Base-by-base conservation (phyloP, 164 flowering plant genomes). In the Akebia trifoliata region DNA sequence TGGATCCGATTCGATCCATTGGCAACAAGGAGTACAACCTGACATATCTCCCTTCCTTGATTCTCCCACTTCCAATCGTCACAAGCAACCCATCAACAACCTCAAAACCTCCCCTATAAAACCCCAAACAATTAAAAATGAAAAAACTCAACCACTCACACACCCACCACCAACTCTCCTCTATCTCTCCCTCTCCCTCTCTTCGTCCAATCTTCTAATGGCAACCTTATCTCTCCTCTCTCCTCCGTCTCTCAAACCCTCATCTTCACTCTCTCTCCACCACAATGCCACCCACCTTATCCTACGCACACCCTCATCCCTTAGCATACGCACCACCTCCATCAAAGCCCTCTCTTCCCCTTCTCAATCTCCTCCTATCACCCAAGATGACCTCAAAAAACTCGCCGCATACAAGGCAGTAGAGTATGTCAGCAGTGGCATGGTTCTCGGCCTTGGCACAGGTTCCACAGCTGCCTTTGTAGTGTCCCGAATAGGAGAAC, bases 401-500 rank as follows among this genome's bases (percentile, higher is more conserved):
- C 78, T 85, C 62, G 93, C 96, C 22, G 96, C 96, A 42, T 82
- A 82, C 55, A 82, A 86, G 56, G 96, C 93, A 50, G 96, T 88
- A 6, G 93, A 81, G 18, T 76, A 78, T 25, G 90, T 88, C 48
- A 62, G 67, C 50, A 68, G 76, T 72, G 96, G 96, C 47, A 88
- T 88, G 96, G 84, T 84, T 47, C 83, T 88, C 36, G 95, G 95
- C 54, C 85, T 87, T 51, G 93, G 96, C 28, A 88, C 93, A 11
- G 96, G 96, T 54, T 86, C 93, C 69, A 88, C 96, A 22, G 96
- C 96, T 57, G 90, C 93, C 42, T 86, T 86, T 68, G 93, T 79
- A 36, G 96, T 88, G 42, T 67, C 83, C 58, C 76, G 76, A 67
- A 67, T 88, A 54, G 96, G 93, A 17, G 65, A 69, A 14, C 78